Evolutionary conservation across 1,284 basidiomycete species (phyloP).

Genomic region (Pyrrhoderma noxium): DNA sequence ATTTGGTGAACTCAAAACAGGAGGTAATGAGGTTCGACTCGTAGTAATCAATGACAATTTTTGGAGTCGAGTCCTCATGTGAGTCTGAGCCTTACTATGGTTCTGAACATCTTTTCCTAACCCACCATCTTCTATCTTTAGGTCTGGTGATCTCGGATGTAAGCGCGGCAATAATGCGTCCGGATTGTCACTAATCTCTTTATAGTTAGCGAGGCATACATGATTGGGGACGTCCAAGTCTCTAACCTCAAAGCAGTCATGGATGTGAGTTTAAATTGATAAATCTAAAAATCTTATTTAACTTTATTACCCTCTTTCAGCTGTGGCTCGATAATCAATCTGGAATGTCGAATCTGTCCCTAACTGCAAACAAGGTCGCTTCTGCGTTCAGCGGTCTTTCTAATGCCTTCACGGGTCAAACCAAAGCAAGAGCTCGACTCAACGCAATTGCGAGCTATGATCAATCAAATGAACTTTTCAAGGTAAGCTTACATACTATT

Average conservation of each 20-base stretch:
- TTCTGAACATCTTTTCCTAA: neutral
- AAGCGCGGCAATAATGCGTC: conserved; percentile 26
- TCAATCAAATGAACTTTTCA: conserved; percentile 77
- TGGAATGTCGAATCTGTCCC: conserved; percentile 58
- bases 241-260: conserved; percentile 68
- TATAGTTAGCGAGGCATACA: conserved; percentile 82
- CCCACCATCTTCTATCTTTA: conserved; percentile 23
- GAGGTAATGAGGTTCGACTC: conserved; percentile 53
- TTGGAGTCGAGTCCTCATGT: conserved; percentile 72
- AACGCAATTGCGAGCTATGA: conserved; percentile 89
- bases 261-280: conserved; percentile 47
- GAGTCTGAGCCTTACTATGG: conserved; percentile 26
- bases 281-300: conserved; percentile 17
- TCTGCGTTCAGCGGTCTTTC: conserved; percentile 66
- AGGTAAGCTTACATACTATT: conserved; percentile 34
- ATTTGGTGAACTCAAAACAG: conserved; percentile 49
- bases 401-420: conserved; percentile 78
- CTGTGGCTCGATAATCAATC: conserved; percentile 80
- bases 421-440: conserved; percentile 65
- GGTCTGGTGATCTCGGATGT: conserved; percentile 71
- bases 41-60: conserved; percentile 66
- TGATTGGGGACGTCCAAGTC: conserved; percentile 74
- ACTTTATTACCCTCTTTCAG: conserved; percentile 31
- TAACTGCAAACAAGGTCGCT: conserved; percentile 56
- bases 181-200: conserved; percentile 11